Evolutionary conservation across 2,329 filamentous ascomycete genomes (phyloP).

Genomic region (Trichophyton mentagrophytes): DNA sequence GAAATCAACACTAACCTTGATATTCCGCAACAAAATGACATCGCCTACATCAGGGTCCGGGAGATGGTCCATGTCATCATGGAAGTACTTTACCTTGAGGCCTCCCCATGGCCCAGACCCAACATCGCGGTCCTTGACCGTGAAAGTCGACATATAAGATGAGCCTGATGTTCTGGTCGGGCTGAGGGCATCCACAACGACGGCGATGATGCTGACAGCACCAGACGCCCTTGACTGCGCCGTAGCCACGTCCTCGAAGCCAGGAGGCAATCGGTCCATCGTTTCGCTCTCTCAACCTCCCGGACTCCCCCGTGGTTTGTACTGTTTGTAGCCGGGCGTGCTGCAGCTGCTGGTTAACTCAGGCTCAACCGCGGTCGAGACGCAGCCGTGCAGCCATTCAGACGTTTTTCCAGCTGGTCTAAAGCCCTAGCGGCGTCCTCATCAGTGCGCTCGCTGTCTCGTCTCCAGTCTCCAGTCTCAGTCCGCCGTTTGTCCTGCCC

Average conservation of each 20-base stretch:
- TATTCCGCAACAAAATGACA: conserved; percentile 49
- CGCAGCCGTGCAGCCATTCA: background rate
- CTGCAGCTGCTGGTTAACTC: background rate
- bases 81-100: conserved; percentile 50
- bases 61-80: conserved; percentile 29
- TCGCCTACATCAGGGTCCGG: conserved; percentile 44
- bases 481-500: conserved; percentile 5
- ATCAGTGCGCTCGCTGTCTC: background rate
- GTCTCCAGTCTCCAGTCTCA: background rate
- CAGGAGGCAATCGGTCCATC: conserved; percentile 7
- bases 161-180: conserved; percentile 39
- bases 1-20: conserved; percentile 35
- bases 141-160: conserved; percentile 51
- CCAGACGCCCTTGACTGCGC: conserved; percentile 5
- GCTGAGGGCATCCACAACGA: conserved; percentile 53
- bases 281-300: no score
- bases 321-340: no score
- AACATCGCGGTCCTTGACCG: conserved; percentile 46
- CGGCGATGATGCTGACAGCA: conserved; percentile 51
- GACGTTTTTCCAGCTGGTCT: background rate
- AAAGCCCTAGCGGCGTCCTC: background rate
- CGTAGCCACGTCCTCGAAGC: conserved; percentile 8
- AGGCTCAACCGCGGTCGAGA: background rate
- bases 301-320: background rate
- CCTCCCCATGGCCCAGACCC: conserved; percentile 31